These are phyloP conservation scores for Rhodotorula diobovata DNA, from an alignment of 768 basidiomycete genomes.

Conservation along the genomic window DNA sequence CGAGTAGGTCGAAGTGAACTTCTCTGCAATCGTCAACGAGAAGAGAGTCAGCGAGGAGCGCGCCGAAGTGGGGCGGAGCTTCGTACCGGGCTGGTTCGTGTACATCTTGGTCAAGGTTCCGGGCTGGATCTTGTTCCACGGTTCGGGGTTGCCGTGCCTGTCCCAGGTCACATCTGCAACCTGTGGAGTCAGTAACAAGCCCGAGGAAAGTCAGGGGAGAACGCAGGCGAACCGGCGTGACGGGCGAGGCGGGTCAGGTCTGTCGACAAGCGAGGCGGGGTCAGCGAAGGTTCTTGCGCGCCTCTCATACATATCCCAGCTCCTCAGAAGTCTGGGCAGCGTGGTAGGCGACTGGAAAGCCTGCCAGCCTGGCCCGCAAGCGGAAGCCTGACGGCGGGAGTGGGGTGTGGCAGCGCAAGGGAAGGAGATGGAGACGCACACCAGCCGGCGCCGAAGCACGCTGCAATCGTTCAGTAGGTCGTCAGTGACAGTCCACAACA, in stretches of 20 bases:
- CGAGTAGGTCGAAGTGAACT: conserved; percentile 15
- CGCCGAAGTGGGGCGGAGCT: no score
- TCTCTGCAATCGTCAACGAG: not conserved
- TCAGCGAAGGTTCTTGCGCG: no score
- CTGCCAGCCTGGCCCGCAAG: no score
- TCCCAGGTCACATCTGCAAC: conserved; percentile 24
- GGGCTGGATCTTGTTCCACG: conserved; percentile 41
- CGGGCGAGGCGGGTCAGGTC: conserved; percentile 39
- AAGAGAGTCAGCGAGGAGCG: not conserved
- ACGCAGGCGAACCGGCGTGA: not conserved
- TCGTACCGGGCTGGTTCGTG: conserved; percentile 23
- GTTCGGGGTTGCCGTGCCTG: conserved; percentile 38
- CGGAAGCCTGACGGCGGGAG: no score
- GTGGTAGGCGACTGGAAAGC: no score
- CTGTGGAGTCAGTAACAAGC: no score
- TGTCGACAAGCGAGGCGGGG: not conserved
- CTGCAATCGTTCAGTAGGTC: not conserved
- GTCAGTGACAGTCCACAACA: not conserved
- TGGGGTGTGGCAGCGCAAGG: not conserved
- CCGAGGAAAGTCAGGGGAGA: no score
- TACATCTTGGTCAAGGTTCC: conserved; percentile 41
- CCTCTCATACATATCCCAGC: no score
- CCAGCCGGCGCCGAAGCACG: conserved; percentile 28
- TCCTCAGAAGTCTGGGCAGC: no score
- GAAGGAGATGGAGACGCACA: not conserved